Evolutionary conservation across 1,139 yeast genomes (phyloP), one percentile per base, ranked within the genome.

Genomic region (Keqinozyma sinolaborantium): DNA sequence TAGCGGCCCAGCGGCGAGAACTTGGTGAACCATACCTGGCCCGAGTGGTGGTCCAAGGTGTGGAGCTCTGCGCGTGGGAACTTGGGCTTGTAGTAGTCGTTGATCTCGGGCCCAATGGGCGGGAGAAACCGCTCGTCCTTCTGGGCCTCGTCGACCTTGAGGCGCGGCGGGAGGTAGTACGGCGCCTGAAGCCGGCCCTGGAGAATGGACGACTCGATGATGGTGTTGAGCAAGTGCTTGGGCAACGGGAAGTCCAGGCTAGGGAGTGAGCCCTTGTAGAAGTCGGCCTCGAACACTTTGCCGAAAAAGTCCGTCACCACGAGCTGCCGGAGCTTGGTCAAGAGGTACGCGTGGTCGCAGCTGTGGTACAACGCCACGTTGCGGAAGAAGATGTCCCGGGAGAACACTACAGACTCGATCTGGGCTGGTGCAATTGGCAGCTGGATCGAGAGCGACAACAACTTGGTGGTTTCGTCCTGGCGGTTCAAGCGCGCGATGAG

Each of bases 21-120:
- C 38, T 76, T 75, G 11, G 83, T 67, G 48, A 70, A 82, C 97
- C 97, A 90, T 4, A 86, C 94, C 52, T 90, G 96, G 45, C 83
- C 79, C 0, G 64, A 58, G 49, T 85, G 94, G 31, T 68, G 64
- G 2, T 60, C 50, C 14, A 87, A 51, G 1, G 64, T 58, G 32
- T 54, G 57, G 12, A 64, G 45, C 11, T 58, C 53, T 12, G 60
- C 36, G 24, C 28, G 58, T 1, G 92, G 92, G 42, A 83, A 76
- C 21, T 58, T 44, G 8, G 58, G 43, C 34, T 49, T 51, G 34
- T 58, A 48, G 23, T 29, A 30, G 4, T 43, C 40, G 25, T 51
- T 40, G 14, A 48, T 24, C 12, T 31, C 32, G 1, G 41, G 24
- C 7, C 34, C 45, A 19, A 37, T 28, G 8, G 48, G 45, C 9